Conservation (phyloP, 148 eudicot genomes). For the Rhododendron henanense region DNA sequence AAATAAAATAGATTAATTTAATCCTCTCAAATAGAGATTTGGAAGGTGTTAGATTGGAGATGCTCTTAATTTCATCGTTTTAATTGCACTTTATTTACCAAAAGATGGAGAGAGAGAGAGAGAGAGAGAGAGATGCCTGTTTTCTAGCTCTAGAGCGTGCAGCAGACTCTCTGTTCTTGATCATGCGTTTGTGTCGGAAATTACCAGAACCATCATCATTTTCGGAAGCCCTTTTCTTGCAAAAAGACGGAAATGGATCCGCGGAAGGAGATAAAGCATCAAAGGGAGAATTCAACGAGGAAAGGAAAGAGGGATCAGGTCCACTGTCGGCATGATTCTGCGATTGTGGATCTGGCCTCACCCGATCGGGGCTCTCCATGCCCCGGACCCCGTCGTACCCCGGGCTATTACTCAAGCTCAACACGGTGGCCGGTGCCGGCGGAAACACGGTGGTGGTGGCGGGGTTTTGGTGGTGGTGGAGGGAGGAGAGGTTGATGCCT, state of each 20-base stretch:
- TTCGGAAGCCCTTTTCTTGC: slow-evolving; percentile 29
- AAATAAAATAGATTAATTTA: too few species aligned
- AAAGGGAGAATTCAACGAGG: slow-evolving; percentile 11
- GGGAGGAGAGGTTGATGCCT: slow-evolving; percentile 17
- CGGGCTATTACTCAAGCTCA: slow-evolving; percentile 4
- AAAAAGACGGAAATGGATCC: slow-evolving; percentile 14
- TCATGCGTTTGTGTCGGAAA: slow-evolving; percentile 52
- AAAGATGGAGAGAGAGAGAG: neutral
- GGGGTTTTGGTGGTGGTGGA: slow-evolving; percentile 12
- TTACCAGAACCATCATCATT: slow-evolving; percentile 26
- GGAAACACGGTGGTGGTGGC: neutral
- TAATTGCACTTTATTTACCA: too few species aligned
- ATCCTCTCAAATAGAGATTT: too few species aligned
- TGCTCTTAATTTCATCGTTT: too few species aligned
- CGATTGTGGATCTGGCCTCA: neutral
- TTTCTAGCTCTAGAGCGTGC: slow-evolving; percentile 69
- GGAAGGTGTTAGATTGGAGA: too few species aligned
- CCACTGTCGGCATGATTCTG: neutral
- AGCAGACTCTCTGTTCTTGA: slow-evolving; percentile 81
- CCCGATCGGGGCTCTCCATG: neutral
- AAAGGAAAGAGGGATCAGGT: slow-evolving; percentile 12
- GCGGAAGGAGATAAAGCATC: slow-evolving; percentile 10
- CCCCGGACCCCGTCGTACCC: neutral
- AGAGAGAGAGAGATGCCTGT: slow-evolving; percentile 25
- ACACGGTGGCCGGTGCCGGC: neutral